Evolutionary conservation across 495 filamentous ascomycete species (phyloP).

Genomic region (Penicillium bovifimosum): DNA sequence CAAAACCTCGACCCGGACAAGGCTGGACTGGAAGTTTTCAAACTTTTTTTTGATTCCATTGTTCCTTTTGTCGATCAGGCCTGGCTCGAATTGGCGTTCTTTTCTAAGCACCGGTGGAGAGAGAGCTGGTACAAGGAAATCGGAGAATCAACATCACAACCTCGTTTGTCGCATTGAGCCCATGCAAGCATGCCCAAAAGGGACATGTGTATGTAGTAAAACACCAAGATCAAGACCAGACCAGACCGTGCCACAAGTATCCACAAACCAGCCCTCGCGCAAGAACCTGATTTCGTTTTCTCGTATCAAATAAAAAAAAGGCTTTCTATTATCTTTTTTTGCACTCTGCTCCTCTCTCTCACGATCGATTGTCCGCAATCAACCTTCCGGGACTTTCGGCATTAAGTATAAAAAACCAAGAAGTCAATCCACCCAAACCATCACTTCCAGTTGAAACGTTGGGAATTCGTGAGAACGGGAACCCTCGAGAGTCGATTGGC

Average conservation of each 20-base stretch:
- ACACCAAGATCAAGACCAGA: slow-evolving; percentile 29
- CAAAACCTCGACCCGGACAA: slow-evolving; percentile 13
- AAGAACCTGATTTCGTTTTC: slow-evolving; percentile 29
- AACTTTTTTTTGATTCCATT: slow-evolving; percentile 24
- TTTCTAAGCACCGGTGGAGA: slow-evolving; percentile 11
- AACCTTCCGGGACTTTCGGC: slow-evolving; percentile 19
- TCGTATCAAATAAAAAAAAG: slow-evolving; percentile 25
- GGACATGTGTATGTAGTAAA: slow-evolving; percentile 30
- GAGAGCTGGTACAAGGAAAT: slow-evolving; percentile 2
- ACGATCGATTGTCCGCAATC: slow-evolving; percentile 22
- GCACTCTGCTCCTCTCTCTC: slow-evolving; percentile 29
- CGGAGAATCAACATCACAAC: slow-evolving; percentile 27
- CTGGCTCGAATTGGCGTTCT: slow-evolving; percentile 13
- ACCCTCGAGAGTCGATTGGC: slow-evolving; percentile 13
- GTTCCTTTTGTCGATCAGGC: slow-evolving; percentile 23
- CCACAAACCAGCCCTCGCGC: slow-evolving; percentile 26
- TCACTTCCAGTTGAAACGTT: slow-evolving; percentile 17
- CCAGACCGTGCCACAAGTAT: slow-evolving; percentile 25
- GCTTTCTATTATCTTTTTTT: slow-evolving; percentile 21
- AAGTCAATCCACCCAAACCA: slow-evolving; percentile 22
- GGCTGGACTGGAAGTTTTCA: slow-evolving; percentile 23
- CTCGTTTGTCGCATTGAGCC: slow-evolving; percentile 34
- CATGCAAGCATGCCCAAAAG: slow-evolving; percentile 28
- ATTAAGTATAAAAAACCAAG: slow-evolving; percentile 9
- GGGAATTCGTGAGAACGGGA: slow-evolving; percentile 7